A percentile compares a stretch with the other conserved stretches of the same genome.
These are phyloP conservation scores for Adansonia grandidieri DNA, from an alignment of 441 rosid species.

Conservation along the genomic window DNA sequence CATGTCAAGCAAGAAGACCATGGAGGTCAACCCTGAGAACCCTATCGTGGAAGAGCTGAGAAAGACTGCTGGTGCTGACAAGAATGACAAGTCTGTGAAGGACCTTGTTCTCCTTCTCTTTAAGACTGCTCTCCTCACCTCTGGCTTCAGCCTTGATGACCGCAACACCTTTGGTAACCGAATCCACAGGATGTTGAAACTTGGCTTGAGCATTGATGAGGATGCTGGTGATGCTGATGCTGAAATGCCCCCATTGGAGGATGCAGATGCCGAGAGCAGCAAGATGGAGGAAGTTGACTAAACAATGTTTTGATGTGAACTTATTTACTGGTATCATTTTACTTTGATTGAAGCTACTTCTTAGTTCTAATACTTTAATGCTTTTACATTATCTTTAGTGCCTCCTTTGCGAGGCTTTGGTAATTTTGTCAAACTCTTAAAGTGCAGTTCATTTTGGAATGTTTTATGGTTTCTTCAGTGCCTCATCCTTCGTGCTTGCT, in stretches of 20 bases:
- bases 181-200: conserved; percentile 74
- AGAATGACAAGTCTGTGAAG: conserved; percentile 72
- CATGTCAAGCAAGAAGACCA: conserved; percentile 71
- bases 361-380: background rate
- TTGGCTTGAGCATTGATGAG: conserved; percentile 70
- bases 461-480: background rate
- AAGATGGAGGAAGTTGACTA: conserved; percentile 83
- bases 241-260: conserved; percentile 66
- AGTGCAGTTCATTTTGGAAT: conserved; percentile 5
- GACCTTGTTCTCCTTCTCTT: conserved; percentile 64
- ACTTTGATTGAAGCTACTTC: background rate
- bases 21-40: conserved; percentile 69
- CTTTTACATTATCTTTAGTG: background rate
- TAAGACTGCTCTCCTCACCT: conserved; percentile 66
- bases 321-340: background rate
- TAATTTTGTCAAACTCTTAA: background rate
- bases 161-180: conserved; percentile 74
- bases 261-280: conserved; percentile 68
- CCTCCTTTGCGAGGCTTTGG: conserved; percentile 4
- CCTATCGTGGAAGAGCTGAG: conserved; percentile 73
- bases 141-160: conserved; percentile 72
- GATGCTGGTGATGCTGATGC: conserved; percentile 45
- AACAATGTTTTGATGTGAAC: background rate
- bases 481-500: background rate
- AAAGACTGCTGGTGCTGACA: conserved; percentile 62